Conservation (phyloP, 495 filamentous ascomycete genomes). For the Podospora tetraspora region DNA sequence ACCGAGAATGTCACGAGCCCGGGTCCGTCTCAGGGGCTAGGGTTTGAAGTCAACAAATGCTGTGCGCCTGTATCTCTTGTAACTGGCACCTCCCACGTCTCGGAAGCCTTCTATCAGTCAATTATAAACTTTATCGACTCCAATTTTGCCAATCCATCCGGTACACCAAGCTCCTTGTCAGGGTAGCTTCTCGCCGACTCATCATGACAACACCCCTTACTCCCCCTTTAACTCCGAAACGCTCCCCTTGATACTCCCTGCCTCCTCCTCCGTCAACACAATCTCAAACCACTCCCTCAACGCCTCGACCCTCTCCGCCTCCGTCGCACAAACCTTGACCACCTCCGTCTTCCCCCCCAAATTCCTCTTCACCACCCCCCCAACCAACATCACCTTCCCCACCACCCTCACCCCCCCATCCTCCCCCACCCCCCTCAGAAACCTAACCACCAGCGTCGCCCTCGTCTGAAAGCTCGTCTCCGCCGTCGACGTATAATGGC, state of each 20-base stretch:
- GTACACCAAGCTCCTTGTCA: not conserved
- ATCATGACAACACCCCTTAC: not conserved
- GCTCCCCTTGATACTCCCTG: constrained; percentile 44
- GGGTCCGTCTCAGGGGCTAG: not conserved
- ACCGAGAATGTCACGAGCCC: not conserved
- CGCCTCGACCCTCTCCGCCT: constrained; percentile 47
- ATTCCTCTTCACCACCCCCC: constrained; percentile 53
- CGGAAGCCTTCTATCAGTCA: not conserved
- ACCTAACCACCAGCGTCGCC: constrained; percentile 51
- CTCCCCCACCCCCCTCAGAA: constrained; percentile 39
- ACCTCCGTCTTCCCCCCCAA: constrained; percentile 52
- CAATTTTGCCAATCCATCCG: not conserved
- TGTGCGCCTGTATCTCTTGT: not conserved
- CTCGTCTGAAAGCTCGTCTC: constrained; percentile 45
- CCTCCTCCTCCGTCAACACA: constrained; percentile 48
- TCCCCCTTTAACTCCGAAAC: constrained; percentile 37
- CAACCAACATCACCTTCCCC: constrained; percentile 56
- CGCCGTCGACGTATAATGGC: constrained; percentile 45
- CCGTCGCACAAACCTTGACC: constrained; percentile 42
- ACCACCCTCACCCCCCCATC: constrained; percentile 38
- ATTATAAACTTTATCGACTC: not conserved
- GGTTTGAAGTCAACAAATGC: not conserved
- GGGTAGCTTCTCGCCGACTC: not conserved
- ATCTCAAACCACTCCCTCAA: constrained; percentile 54
- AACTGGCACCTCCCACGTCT: not conserved